phyloP scores from a whole-genome alignment of 1,139 yeast species.

The Nematodospora anomalae region DNA sequence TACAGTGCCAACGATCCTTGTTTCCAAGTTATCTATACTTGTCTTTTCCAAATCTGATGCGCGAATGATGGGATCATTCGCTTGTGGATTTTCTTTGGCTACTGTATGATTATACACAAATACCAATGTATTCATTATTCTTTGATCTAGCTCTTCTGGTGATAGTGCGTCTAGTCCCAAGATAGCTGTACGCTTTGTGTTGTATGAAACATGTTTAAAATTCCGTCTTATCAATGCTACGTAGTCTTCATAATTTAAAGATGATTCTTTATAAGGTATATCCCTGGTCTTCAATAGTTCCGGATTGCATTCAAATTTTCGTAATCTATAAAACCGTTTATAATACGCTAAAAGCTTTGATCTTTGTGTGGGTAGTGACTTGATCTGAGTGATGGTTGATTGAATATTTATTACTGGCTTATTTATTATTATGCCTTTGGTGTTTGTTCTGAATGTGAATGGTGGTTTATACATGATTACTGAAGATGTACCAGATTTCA shows the following conservation, averaged over 20 bases:
- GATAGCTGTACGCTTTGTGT: conserved; percentile 17
- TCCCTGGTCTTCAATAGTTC: conserved; percentile 6
- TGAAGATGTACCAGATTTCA: neutral
- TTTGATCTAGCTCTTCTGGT: conserved; percentile 19
- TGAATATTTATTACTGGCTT: conserved; percentile 9
- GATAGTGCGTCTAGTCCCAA: conserved; percentile 14
- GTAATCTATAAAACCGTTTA: conserved; percentile 33
- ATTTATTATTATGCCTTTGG: conserved; percentile 11
- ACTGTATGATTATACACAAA: conserved; percentile 45
- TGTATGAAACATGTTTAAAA: conserved; percentile 25
- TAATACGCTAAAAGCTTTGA: conserved; percentile 24
- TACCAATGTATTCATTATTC: conserved; percentile 35
- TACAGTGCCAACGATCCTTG: conserved; percentile 29
- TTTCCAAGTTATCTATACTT: conserved; percentile 26
- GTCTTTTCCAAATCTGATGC: conserved; percentile 22
- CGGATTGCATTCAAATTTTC: conserved; percentile 24
- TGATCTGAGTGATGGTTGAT: conserved; percentile 13
- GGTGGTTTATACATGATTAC: conserved; percentile 8
- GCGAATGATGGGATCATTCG: conserved; percentile 19
- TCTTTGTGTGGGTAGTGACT: conserved; percentile 14
- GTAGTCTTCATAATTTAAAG: conserved; percentile 9
- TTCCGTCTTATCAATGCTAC: conserved; percentile 20
- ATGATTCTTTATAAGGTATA: conserved; percentile 12
- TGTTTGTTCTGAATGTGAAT: conserved; percentile 10
- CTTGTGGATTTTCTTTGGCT: conserved; percentile 15